Conservation (phyloP, 257 asterid genomes). For the Scutellaria baicalensis region DNA sequence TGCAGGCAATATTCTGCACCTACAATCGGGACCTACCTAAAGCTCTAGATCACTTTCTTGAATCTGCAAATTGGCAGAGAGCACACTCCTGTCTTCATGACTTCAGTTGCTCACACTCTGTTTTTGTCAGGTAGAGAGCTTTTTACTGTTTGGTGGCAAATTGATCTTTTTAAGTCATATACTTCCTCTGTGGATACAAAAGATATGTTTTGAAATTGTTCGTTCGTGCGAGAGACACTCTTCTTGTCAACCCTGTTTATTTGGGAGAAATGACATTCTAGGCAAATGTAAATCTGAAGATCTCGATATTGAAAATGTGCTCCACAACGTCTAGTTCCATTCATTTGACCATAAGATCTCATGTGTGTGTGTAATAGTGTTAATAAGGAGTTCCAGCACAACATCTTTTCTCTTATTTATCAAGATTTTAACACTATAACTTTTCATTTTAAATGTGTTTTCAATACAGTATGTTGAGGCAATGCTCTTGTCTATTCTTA, state of each 20-base stretch:
- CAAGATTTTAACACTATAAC: too few relatives aligned
- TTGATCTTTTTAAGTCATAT: not conserved
- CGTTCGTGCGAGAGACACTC: not conserved
- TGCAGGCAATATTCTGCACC: constrained; percentile 80
- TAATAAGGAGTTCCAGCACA: too few relatives aligned
- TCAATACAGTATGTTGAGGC: too few relatives aligned
- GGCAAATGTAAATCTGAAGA: not conserved
- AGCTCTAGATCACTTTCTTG: constrained; percentile 80
- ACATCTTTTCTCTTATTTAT: too few relatives aligned
- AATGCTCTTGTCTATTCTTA: too few relatives aligned
- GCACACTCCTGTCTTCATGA: constrained; percentile 83
- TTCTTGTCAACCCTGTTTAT: not conserved
- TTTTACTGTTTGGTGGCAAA: not conserved
- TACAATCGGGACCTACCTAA: constrained; percentile 64
- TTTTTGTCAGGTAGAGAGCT: constrained; percentile 59
- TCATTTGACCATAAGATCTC: not conserved
- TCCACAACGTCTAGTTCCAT: not conserved
- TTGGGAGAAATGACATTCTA: not conserved
- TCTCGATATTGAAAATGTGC: not conserved
- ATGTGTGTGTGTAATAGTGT: too few relatives aligned
- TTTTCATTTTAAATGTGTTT: too few relatives aligned
- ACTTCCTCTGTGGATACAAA: not conserved
- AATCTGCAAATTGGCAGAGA: constrained; percentile 86
- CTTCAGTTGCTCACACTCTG: constrained; percentile 76
- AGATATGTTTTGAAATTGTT: not conserved